These are phyloP conservation scores for Monilinia laxa DNA, from an alignment of 2,329 filamentous ascomycete species.

Conservation along the genomic window DNA sequence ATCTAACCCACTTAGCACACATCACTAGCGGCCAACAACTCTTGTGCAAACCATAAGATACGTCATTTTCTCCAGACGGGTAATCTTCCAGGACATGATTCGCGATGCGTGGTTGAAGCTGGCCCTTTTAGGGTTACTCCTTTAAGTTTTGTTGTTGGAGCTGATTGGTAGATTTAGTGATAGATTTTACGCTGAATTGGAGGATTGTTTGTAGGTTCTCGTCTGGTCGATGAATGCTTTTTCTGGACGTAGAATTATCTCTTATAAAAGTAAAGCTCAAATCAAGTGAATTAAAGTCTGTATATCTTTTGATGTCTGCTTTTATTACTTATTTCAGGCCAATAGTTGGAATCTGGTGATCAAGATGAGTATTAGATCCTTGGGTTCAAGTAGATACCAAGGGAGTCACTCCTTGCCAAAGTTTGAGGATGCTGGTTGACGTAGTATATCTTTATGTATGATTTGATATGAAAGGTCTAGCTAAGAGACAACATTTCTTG, in stretches of 20 bases:
- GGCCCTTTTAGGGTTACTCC: conserved; percentile 24
- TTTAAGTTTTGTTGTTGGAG: too few relatives aligned
- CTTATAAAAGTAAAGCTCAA: too few relatives aligned
- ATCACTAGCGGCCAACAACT: conserved; percentile 21
- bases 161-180: too few relatives aligned
- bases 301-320: too few relatives aligned
- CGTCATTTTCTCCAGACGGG: conserved; percentile 25
- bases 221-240: too few relatives aligned
- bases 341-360: neutral
- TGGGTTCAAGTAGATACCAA: neutral
- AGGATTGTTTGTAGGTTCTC: neutral
- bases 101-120: conserved; percentile 24
- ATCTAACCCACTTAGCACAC: conserved; percentile 18
- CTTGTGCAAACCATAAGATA: conserved; percentile 26
- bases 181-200: too few relatives aligned
- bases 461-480: neutral
- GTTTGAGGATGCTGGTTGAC: neutral
- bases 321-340: too few relatives aligned
- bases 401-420: neutral
- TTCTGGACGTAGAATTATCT: too few relatives aligned
- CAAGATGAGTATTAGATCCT: too few relatives aligned
- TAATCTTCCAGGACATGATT: conserved; percentile 21
- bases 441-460: neutral
- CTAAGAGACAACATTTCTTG: neutral
- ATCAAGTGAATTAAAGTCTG: too few relatives aligned